Percentiles rank a stretch among this genome's conserved stretches.
These are phyloP conservation scores for Melampsora abietis-canadensis DNA, from an alignment of 1,284 basidiomycete species.

Conservation along the genomic window DNA sequence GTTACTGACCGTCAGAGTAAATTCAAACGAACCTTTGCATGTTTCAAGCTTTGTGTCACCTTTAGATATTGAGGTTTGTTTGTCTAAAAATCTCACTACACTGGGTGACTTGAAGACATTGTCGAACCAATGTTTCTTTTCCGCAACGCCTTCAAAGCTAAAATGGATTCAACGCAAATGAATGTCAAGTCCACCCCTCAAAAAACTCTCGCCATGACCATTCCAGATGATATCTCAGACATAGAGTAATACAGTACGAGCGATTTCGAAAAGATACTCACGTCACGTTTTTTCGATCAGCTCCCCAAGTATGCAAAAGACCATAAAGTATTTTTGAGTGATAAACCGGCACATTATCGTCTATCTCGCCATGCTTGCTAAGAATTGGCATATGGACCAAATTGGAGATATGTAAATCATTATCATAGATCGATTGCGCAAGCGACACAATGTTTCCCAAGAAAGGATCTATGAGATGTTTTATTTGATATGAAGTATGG, in stretches of 20 bases:
- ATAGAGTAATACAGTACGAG: constrained; percentile 50
- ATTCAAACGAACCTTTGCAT: constrained; percentile 49
- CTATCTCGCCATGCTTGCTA: constrained; percentile 70
- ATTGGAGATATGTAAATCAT: constrained; percentile 78
- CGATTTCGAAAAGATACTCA: constrained; percentile 52
- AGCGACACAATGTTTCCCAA: constrained; percentile 68
- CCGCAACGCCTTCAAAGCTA: constrained; percentile 66
- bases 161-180: no score
- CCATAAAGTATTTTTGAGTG: constrained; percentile 66
- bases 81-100: no score
- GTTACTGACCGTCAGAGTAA: constrained; percentile 66
- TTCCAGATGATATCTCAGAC: constrained; percentile 56
- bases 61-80: no score
- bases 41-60: no score
- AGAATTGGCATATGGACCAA: constrained; percentile 64
- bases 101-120: constrained; percentile 52
- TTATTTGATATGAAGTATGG: constrained; percentile 61
- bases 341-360: constrained; percentile 76
- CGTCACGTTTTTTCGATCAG: constrained; percentile 53
- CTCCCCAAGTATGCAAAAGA: constrained; percentile 60
- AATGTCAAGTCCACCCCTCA: constrained; percentile 44
- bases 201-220: constrained; percentile 47
- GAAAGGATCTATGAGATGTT: constrained; percentile 71
- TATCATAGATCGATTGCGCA: constrained; percentile 74
- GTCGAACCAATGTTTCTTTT: constrained; percentile 68